Conservation (phyloP, 192 early-diverging fungal genomes). For the Coemansia sp. region DNA sequence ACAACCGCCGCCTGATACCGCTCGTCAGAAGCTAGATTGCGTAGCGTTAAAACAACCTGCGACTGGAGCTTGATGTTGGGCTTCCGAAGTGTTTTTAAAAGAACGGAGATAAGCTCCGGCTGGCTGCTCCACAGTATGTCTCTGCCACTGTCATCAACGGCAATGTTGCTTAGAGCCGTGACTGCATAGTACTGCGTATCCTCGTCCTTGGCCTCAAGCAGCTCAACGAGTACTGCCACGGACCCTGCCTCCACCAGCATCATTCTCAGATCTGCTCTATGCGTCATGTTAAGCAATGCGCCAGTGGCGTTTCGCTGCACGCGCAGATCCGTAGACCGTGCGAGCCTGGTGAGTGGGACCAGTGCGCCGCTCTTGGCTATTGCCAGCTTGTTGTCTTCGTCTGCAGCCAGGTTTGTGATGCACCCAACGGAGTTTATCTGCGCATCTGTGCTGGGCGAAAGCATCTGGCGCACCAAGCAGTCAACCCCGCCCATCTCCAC, state of each 20-base stretch:
- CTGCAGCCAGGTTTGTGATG: slow-evolving; percentile 85
- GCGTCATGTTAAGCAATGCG: slow-evolving; percentile 89
- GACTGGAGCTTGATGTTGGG: slow-evolving; percentile 73
- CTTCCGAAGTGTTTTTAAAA: slow-evolving; percentile 65
- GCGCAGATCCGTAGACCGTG: slow-evolving; percentile 73
- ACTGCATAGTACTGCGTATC: slow-evolving; percentile 86
- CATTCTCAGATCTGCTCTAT: slow-evolving; percentile 72
- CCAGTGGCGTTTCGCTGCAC: slow-evolving; percentile 89
- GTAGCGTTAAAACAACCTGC: slow-evolving; percentile 77
- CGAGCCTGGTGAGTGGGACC: slow-evolving; percentile 68
- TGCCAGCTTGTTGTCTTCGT: slow-evolving; percentile 77
- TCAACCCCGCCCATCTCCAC: slow-evolving; percentile 77
- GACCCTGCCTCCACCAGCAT: slow-evolving; percentile 74
- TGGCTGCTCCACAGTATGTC: slow-evolving; percentile 64
- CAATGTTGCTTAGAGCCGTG: slow-evolving; percentile 82
- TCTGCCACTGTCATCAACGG: slow-evolving; percentile 68
- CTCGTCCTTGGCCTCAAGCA: slow-evolving; percentile 70
- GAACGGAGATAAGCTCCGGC: slow-evolving; percentile 55
- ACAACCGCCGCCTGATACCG: slow-evolving; percentile 80
- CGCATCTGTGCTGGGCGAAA: slow-evolving; percentile 73
- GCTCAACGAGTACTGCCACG: slow-evolving; percentile 69
- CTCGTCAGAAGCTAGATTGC: slow-evolving; percentile 74
- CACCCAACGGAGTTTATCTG: slow-evolving; percentile 91
- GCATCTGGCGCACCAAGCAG: slow-evolving; percentile 77
- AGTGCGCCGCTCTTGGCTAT: slow-evolving; percentile 80